Percentiles rank a stretch among this genome's conserved stretches.
Conservation (phyloP, 23 red algal genomes). For the Chondrus crispus region DNA sequence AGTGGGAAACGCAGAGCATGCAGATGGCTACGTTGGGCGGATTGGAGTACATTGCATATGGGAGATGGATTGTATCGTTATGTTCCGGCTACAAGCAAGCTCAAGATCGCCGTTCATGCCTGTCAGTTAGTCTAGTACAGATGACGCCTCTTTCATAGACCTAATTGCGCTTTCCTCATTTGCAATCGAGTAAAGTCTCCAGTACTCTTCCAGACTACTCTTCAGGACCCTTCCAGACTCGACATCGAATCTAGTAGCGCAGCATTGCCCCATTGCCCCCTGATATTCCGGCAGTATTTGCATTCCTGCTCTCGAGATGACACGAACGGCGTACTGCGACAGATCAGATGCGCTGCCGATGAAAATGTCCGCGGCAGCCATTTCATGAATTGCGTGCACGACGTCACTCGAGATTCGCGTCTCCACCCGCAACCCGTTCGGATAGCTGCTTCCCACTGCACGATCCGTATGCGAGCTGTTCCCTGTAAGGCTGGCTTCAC, state of each 20-base stretch:
- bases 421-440: not conserved
- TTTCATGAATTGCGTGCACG: not conserved
- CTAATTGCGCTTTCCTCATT: not conserved
- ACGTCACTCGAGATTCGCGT: not conserved
- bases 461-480: not conserved
- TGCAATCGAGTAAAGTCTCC: not conserved
- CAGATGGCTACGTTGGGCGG: no score
- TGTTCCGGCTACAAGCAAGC: no score
- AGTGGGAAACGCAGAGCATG: no score
- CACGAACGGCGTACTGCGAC: constrained; percentile 4
- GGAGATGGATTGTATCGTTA: no score
- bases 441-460: not conserved
- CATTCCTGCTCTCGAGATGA: constrained; percentile 12
- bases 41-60: no score
- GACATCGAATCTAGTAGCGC: not conserved
- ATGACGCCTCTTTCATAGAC: no score
- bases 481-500: not conserved
- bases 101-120: no score
- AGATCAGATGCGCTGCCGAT: constrained; percentile 34
- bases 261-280: not conserved
- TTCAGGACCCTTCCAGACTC: not conserved
- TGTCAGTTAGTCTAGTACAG: no score
- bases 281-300: constrained; percentile 16
- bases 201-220: not conserved
- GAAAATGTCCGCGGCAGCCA: constrained; percentile 44